These are phyloP conservation scores for Populus simonii DNA, from an alignment of 345 rosid genomes.

Conservation along the genomic window DNA sequence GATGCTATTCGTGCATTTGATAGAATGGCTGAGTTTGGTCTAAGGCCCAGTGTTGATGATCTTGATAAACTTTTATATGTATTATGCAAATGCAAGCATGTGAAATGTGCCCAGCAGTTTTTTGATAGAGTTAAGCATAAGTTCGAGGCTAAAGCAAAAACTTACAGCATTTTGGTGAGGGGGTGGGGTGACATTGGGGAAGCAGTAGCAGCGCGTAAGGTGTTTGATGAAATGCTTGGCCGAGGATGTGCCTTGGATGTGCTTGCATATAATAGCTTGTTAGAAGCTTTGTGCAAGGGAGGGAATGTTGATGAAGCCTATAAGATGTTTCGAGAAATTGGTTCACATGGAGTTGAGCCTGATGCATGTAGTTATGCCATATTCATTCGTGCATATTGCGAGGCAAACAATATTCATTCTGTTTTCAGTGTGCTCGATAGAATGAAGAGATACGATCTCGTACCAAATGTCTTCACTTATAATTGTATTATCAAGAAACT, in stretches of 20 bases:
- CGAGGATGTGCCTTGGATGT: slow-evolving; percentile 44
- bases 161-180: slow-evolving; percentile 58
- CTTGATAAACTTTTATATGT: slow-evolving; percentile 58
- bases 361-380: slow-evolving; percentile 64
- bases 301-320: slow-evolving; percentile 63
- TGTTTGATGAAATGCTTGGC: slow-evolving; percentile 77
- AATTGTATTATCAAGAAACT: slow-evolving; percentile 67
- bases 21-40: slow-evolving; percentile 79
- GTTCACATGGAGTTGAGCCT: slow-evolving; percentile 45
- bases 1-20: slow-evolving; percentile 72
- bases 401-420: slow-evolving; percentile 52
- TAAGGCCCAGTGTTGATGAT: slow-evolving; percentile 57
- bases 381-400: slow-evolving; percentile 68
- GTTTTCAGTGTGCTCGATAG: slow-evolving; percentile 73
- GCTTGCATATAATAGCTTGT: slow-evolving; percentile 62
- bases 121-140: slow-evolving; percentile 45
- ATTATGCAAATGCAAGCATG: slow-evolving; percentile 66
- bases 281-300: slow-evolving; percentile 66
- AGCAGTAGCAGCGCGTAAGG: slow-evolving; percentile 38
- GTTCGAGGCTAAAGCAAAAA: slow-evolving; percentile 42
- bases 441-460: slow-evolving; percentile 59
- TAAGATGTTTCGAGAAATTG: slow-evolving; percentile 56
- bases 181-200: slow-evolving; percentile 64
- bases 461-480: slow-evolving; percentile 75
- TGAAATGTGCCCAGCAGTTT: slow-evolving; percentile 52